Percentiles rank a stretch among this genome's conserved stretches.
These are phyloP conservation scores for Fomitopsis pulvina DNA, from an alignment of 768 basidiomycete genomes.

Conservation along the genomic window DNA sequence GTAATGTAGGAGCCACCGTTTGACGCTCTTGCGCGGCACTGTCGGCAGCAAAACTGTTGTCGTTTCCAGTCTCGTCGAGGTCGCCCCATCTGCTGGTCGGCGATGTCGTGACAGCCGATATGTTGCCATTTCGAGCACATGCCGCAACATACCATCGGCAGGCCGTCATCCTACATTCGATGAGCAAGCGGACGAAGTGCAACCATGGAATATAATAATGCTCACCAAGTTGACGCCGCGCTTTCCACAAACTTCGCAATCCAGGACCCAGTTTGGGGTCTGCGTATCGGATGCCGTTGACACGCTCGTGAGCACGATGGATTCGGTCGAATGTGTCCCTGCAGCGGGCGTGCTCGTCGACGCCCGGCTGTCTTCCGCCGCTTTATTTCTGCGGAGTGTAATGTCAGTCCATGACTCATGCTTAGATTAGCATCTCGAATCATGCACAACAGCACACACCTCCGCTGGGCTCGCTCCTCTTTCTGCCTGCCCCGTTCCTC, in stretches of 20 bases:
- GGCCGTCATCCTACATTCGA: conserved; percentile 62
- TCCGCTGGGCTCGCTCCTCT: conserved; percentile 16
- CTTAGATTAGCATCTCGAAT: too few species aligned
- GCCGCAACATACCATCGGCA: conserved; percentile 77
- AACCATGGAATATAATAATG: conserved; percentile 4
- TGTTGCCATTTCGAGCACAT: conserved; percentile 87
- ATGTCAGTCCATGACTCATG: neutral
- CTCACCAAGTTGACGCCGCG: conserved; percentile 69
- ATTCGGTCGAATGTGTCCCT: conserved; percentile 12
- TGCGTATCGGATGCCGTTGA: conserved; percentile 39
- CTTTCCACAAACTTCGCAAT: conserved; percentile 80
- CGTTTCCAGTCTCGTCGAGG: conserved; percentile 75
- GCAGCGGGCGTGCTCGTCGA: conserved; percentile 9
- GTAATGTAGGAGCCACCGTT: conserved; percentile 7
- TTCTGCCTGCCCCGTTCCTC: conserved; percentile 25
- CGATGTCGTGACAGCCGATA: conserved; percentile 73
- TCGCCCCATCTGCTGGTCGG: conserved; percentile 56
- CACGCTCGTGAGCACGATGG: conserved; percentile 20
- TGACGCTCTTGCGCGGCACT: conserved; percentile 35
- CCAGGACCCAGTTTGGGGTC: conserved; percentile 74
- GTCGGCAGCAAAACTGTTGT: conserved; percentile 75
- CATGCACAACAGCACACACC: too few species aligned
- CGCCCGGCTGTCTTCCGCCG: neutral
- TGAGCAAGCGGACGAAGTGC: conserved; percentile 7
- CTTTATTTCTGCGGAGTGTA: conserved; percentile 3